A percentile compares a stretch with the other conserved stretches of the same genome.
Evolutionary conservation across 345 rosid genomes (phyloP).

Genomic region (Citropsis articulata): DNA sequence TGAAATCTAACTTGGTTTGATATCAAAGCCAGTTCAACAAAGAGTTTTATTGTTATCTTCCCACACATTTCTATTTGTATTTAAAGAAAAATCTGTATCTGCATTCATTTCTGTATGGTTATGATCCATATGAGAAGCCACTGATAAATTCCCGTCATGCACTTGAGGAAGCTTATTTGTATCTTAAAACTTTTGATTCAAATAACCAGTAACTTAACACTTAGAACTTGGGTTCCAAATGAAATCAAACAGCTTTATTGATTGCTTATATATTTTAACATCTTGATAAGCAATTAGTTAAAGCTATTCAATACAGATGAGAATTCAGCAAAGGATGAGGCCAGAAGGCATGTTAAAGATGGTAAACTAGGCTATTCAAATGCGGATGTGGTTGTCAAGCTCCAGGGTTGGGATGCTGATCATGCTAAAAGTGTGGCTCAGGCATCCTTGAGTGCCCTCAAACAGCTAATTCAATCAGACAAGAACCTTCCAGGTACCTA

Average conservation of each 20-base stretch:
- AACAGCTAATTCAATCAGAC: conserved; percentile 70
- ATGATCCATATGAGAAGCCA: not conserved
- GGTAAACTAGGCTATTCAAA: conserved; percentile 62
- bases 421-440: conserved; percentile 80
- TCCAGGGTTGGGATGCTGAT: conserved; percentile 76
- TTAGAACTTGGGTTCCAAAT: not conserved
- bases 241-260: not conserved
- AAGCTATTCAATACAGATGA: conserved; percentile 44
- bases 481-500: conserved; percentile 73
- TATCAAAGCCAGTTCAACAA: not conserved
- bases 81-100: not conserved
- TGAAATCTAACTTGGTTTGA: not conserved
- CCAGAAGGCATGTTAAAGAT: conserved; percentile 45
- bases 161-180: not conserved
- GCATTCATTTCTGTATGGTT: not conserved
- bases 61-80: not conserved
- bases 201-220: not conserved
- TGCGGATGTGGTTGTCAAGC: conserved; percentile 87
- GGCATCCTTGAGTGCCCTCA: conserved; percentile 85
- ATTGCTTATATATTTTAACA: not conserved
- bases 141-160: not conserved
- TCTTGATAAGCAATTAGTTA: not conserved
- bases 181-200: not conserved
- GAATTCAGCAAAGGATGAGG: conserved; percentile 77
- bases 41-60: not conserved